phyloP scores from a whole-genome alignment of 1,284 basidiomycete genomes.

The Ceratobasidium sp. region DNA sequence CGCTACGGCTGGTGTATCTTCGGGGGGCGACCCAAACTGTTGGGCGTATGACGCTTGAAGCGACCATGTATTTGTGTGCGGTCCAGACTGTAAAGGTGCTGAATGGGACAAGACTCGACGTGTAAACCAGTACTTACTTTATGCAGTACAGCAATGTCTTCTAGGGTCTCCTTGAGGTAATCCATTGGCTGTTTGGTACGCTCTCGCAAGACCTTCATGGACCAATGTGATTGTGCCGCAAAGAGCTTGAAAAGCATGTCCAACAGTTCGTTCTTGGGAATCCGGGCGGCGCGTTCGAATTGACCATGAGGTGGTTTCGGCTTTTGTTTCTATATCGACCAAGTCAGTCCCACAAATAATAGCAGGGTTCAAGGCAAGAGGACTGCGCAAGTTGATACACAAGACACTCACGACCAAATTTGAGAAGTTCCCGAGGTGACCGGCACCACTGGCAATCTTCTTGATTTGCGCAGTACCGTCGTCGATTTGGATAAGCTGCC shows the following conservation, averaged over 20 bases:
- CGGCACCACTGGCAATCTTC: constrained; percentile 44
- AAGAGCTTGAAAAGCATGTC: constrained; percentile 88
- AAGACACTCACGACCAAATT: constrained; percentile 41
- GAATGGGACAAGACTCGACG: constrained; percentile 50
- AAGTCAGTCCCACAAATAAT: constrained; percentile 56
- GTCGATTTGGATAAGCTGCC: constrained; percentile 43
- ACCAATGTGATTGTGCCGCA: constrained; percentile 82
- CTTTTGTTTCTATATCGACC: constrained; percentile 66
- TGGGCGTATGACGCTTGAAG: constrained; percentile 41
- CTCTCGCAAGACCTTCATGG: constrained; percentile 81
- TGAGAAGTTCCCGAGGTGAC: constrained; percentile 37
- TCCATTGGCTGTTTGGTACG: constrained; percentile 91
- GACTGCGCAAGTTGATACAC: no score
- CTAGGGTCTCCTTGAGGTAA: constrained; percentile 89
- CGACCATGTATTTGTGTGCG: constrained; percentile 42
- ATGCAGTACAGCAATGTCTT: constrained; percentile 84
- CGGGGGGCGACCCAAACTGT: constrained; percentile 40
- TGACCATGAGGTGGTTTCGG: constrained; percentile 62
- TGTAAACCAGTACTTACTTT: constrained; percentile 63
- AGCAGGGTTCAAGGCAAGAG: not conserved
- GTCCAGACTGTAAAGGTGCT: constrained; percentile 13
- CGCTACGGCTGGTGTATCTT: not conserved
- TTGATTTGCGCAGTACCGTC: constrained; percentile 36
- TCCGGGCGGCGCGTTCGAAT: constrained; percentile 89
- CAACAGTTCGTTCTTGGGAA: constrained; percentile 89